Base-by-base conservation (phyloP, 2,329 filamentous ascomycete genomes). In the Cladosporium sphaerospermum region DNA sequence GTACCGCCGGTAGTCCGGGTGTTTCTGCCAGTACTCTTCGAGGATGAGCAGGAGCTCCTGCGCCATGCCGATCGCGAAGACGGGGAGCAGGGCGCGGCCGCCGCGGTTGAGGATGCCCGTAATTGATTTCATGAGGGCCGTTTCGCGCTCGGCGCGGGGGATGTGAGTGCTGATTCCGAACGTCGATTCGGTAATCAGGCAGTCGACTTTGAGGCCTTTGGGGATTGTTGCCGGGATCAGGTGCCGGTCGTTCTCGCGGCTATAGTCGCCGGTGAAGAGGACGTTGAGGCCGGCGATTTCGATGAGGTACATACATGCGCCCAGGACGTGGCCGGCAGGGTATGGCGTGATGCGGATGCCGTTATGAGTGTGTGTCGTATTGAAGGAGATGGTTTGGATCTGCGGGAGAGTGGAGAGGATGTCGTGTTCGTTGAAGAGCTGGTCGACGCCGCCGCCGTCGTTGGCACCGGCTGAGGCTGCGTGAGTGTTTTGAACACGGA, bases 371-470 rank as follows among this genome's bases (percentile, higher is more conserved):
- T 99, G 92, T 6, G 93, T 99, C 6, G 93, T 97, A 70, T 97
- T 88, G 73, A 96, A 99, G 69, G 96, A 92, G 65, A 99, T 96
- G 10, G 93, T 92, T 70, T 99, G 92, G 64, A 99, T 99, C 70
- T 87, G 82, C 9, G 90, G 88, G 56, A 97, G 92, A 0, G 92
- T 97, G 58, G 89, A 90, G 28, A 96, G 78, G 70, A 97, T 91
- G 67, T 99, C 93, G 62, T 92, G 86, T 72, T 99, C 93, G 1
- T 89, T 96, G 69, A 96, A 99, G 43, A 97, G 83, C 39, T 81
- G 78, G 19, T 81, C 80, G 59, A 80, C 76, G 57, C 82, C 80
- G 44, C 60, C 65, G 9, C 54, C 54, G 19, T 56, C 54, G 43
- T 67, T 65, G 9, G 63, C 62, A 16, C 64, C 62, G 11, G 59